Base-by-base conservation (phyloP, 2,329 filamentous ascomycete genomes). In the Claviceps purpurea region DNA sequence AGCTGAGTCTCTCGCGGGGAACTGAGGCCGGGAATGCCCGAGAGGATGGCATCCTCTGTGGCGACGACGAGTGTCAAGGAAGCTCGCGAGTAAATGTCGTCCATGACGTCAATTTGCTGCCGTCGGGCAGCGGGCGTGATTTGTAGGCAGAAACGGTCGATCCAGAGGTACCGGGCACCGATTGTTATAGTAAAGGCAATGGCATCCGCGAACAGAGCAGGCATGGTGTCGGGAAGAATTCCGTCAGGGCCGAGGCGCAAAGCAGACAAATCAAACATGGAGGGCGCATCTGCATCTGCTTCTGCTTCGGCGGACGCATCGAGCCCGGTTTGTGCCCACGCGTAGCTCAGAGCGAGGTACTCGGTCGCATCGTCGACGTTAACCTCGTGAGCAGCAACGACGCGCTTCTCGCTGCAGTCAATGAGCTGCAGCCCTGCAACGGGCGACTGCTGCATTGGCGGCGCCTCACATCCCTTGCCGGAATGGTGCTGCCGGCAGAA, bases 281-380 rank as follows among this genome's bases (percentile, higher is more conserved):
- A 30, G 26, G 8, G 26, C 3, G 8, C 8, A 10, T 10, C 8
- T 10, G 26, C 8, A 24, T 30, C 26, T 30, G 8, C 26, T 10
- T 30, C 26, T 30, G 18, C 46, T 11, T 56, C 47, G 24, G 49
- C 16, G 39, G 57, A 54, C 50, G 56, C 49, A 47, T 60, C 56
- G 3, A 59, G 55, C 1, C 56, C 56, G 18, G 55, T 50, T 13
- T 56, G 55, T 39, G 63, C 61, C 53, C 61, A 62, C 20, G 62
- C 65, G 52, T 70, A 70, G 55, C 68, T 70, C 34, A 70, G 58
- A 2, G 68, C 62, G 16, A 64, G 61, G 46, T 70, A 70, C 18
- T 63, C 59, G 14, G 54, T 37, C n/a, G 20, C 42, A 7, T 39
- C 45, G 45, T 60, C 44, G 2, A 52, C 54, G 14, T 57, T 56